Evolutionary conservation across 495 filamentous ascomycete species (phyloP).

Genomic region (Daldinia grandis): DNA sequence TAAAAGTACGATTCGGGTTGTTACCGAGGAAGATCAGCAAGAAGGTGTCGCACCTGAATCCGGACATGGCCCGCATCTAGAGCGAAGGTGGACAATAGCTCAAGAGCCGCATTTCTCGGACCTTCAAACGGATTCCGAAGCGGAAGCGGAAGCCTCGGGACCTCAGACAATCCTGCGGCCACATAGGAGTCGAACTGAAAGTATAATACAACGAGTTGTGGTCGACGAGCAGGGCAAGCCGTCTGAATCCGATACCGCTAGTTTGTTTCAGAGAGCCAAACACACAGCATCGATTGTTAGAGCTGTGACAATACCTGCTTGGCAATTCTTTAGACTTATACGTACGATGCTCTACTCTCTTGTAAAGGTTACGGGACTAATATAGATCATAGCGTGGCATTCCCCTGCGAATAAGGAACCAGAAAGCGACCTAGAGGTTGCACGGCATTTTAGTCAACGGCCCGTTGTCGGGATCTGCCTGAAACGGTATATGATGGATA

Average conservation of each 20-base stretch:
- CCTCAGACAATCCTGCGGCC: conserved; percentile 39
- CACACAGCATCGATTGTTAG: conserved; percentile 67
- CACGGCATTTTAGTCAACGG: conserved; percentile 61
- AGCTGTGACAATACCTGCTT: conserved; percentile 94
- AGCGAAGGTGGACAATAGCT: conserved; percentile 48
- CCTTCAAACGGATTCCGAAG: conserved; percentile 19
- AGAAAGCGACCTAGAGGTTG: conserved; percentile 57
- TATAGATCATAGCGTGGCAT: conserved; percentile 74
- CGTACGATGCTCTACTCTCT: conserved; percentile 60
- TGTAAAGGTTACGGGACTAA: conserved; percentile 48
- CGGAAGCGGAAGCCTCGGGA: conserved; percentile 24
- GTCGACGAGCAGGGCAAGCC: conserved; percentile 48
- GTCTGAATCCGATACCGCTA: conserved; percentile 49
- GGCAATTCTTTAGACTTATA: conserved; percentile 95
- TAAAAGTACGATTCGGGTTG: conserved; percentile 49
- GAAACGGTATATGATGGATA: conserved; percentile 84
- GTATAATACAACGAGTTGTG: conserved; percentile 59
- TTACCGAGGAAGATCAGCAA: conserved; percentile 46
- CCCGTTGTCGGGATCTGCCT: conserved; percentile 91
- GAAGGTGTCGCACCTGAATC: conserved; percentile 16
- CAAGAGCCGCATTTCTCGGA: conserved; percentile 40
- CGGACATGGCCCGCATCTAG: conserved; percentile 14
- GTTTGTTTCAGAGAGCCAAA: conserved; percentile 50
- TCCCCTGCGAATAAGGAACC: conserved; percentile 60
- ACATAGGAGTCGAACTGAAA: conserved; percentile 53